phyloP scores from a whole-genome alignment of 2,329 filamentous ascomycete genomes.

The Pestalotiopsis sp. region DNA sequence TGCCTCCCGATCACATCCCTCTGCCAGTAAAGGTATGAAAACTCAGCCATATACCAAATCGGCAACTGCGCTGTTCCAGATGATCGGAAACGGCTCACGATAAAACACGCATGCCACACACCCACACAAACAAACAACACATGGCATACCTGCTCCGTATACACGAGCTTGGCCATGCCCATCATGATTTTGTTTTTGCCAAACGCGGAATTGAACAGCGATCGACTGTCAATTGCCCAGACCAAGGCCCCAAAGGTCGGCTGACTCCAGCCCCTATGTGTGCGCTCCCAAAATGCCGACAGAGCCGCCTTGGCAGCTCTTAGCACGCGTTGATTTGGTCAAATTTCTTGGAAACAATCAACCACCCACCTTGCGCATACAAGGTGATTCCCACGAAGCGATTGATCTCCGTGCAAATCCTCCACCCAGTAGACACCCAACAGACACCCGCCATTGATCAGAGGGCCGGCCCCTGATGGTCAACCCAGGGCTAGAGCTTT shows the following conservation, averaged over 20 bases:
- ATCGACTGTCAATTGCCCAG: background rate
- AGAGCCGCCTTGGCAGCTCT: conserved; percentile 6
- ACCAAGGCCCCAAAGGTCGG: background rate
- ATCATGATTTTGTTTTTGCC: background rate
- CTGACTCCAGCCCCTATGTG: background rate
- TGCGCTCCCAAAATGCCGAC: background rate
- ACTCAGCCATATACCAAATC: background rate
- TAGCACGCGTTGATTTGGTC: background rate
- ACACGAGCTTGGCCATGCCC: background rate
- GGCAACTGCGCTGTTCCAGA: background rate
- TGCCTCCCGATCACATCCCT: background rate
- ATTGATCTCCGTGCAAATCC: background rate
- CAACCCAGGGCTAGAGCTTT: too few species aligned
- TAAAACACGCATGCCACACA: background rate
- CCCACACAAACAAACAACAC: background rate
- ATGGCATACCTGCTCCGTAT: background rate
- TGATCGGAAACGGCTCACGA: background rate
- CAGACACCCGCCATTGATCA: background rate
- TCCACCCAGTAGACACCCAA: background rate
- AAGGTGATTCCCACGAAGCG: background rate
- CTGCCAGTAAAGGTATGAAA: background rate
- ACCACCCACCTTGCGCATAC: background rate
- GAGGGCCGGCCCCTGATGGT: too few species aligned
- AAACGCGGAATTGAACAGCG: background rate
- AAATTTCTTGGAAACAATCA: background rate